Percentiles rank a stretch among this genome's conserved stretches.
phyloP scores from a whole-genome alignment of 2,329 filamentous ascomycete genomes.

The Penicillium sclerotigenum region DNA sequence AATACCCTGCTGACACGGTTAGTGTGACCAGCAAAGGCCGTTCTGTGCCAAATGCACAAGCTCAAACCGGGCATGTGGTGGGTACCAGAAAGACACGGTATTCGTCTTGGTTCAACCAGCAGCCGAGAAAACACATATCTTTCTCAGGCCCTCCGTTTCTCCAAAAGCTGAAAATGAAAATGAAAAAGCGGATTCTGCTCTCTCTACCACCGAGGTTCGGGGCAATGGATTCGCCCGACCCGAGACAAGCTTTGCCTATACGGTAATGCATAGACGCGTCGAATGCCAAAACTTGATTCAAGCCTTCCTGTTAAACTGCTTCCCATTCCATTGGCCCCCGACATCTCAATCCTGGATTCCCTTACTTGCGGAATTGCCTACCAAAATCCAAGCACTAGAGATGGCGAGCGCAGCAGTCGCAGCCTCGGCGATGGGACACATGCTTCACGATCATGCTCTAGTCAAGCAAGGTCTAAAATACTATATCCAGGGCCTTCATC shows the following conservation, averaged over 20 bases:
- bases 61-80: constrained; percentile 30
- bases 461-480: constrained; percentile 29
- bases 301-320: not conserved
- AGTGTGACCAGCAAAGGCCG: constrained; percentile 33
- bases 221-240: not conserved
- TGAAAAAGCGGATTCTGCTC: not conserved
- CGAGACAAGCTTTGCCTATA: not conserved
- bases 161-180: not conserved
- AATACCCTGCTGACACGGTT: not conserved
- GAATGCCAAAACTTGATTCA: not conserved
- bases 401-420: not conserved
- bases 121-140: constrained; percentile 7
- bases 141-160: not conserved
- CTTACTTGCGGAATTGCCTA: not conserved
- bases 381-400: not conserved
- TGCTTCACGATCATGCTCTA: constrained; percentile 12
- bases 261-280: not conserved
- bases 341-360: not conserved
- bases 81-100: constrained; percentile 28
- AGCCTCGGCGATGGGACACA: not conserved
- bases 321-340: not conserved
- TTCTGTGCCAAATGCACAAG: constrained; percentile 30
- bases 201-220: not conserved
- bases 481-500: constrained; percentile 35
- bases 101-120: constrained; percentile 28